A percentile compares a stretch with the other conserved stretches of the same genome.
Evolutionary conservation across 1,139 yeast species (phyloP).

Genomic region (Sporopachydermia cereana): DNA sequence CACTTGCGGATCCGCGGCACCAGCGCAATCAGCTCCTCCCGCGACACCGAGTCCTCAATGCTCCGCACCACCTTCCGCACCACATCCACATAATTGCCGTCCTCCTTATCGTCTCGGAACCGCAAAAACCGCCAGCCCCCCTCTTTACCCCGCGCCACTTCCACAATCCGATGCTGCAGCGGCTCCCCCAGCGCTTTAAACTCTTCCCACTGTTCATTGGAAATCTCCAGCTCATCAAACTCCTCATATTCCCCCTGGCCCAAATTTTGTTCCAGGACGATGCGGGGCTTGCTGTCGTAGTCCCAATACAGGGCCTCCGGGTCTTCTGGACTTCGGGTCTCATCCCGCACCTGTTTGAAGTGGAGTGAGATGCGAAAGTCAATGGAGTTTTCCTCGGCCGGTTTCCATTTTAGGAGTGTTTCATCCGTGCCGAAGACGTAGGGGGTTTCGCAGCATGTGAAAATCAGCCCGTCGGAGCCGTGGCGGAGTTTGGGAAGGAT

Average conservation of each 20-base stretch:
- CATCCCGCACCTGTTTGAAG: conserved; percentile 50
- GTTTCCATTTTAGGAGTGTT: conserved; percentile 86
- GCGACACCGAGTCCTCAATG: conserved; percentile 75
- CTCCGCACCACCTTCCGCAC: conserved; percentile 75
- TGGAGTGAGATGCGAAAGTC: conserved; percentile 70
- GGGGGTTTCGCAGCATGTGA: conserved; percentile 84
- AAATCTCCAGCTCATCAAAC: conserved; percentile 51
- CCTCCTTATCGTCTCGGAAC: conserved; percentile 84
- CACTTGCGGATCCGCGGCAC: conserved; percentile 32
- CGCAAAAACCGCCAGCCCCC: conserved; percentile 77
- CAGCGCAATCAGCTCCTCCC: conserved; percentile 53
- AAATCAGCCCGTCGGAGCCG: conserved; percentile 87
- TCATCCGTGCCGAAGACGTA: conserved; percentile 84
- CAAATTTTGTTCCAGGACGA: conserved; percentile 64
- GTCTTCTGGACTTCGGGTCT: conserved; percentile 56
- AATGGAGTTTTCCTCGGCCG: conserved; percentile 86
- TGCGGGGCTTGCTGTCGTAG: conserved; percentile 68
- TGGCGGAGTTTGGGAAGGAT: conserved; percentile 64
- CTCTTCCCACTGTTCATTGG: conserved; percentile 72
- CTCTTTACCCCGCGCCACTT: conserved; percentile 52
- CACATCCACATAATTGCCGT: conserved; percentile 74
- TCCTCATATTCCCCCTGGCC: conserved; percentile 59
- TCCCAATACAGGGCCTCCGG: conserved; percentile 68
- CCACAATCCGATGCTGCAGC: conserved; percentile 81
- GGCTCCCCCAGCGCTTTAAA: conserved; percentile 66